These are phyloP conservation scores for Elsinoe arachidis DNA, from an alignment of 2,329 filamentous ascomycete genomes.

Conservation along the genomic window DNA sequence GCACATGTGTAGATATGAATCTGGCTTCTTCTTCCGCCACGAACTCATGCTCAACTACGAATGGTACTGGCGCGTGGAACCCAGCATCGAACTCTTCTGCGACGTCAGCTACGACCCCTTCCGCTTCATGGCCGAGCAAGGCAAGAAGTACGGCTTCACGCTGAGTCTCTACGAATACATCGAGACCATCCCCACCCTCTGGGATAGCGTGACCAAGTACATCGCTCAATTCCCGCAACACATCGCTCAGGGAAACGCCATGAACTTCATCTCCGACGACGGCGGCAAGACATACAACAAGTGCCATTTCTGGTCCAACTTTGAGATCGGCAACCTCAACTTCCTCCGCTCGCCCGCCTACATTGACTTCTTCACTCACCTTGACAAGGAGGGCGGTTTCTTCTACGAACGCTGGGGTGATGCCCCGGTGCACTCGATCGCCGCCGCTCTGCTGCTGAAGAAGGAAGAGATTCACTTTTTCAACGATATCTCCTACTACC, in stretches of 20 bases:
- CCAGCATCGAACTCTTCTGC: constrained; percentile 91
- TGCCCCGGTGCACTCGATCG: constrained; percentile 96
- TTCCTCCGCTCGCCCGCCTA: constrained; percentile 90
- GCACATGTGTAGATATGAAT: constrained; percentile 99
- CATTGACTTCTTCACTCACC: constrained; percentile 77
- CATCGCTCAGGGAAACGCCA: constrained; percentile 71
- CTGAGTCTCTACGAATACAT: constrained; percentile 93
- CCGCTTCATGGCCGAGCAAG: constrained; percentile 89
- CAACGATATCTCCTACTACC: constrained; percentile 97
- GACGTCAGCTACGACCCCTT: constrained; percentile 95
- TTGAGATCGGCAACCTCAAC: constrained; percentile 87
- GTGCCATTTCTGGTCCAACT: constrained; percentile 99
- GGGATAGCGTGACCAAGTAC: constrained; percentile 93
- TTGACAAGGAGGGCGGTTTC: constrained; percentile 90
- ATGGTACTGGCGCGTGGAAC: constrained; percentile 99
- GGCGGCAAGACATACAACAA: constrained; percentile 88
- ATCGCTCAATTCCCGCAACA: constrained; percentile 86
- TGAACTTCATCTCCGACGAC: constrained; percentile 88
- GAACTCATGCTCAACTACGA: constrained; percentile 90
- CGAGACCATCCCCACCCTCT: constrained; percentile 91
- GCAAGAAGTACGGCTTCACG: constrained; percentile 97
- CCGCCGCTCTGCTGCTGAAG: constrained; percentile 73
- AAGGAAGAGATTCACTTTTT: constrained; percentile 98
- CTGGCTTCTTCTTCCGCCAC: constrained; percentile 98
- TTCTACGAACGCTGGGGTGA: constrained; percentile 99